phyloP scores from a whole-genome alignment of 2,329 filamentous ascomycete species.

The Phaeosphaeriaceae sp. region DNA sequence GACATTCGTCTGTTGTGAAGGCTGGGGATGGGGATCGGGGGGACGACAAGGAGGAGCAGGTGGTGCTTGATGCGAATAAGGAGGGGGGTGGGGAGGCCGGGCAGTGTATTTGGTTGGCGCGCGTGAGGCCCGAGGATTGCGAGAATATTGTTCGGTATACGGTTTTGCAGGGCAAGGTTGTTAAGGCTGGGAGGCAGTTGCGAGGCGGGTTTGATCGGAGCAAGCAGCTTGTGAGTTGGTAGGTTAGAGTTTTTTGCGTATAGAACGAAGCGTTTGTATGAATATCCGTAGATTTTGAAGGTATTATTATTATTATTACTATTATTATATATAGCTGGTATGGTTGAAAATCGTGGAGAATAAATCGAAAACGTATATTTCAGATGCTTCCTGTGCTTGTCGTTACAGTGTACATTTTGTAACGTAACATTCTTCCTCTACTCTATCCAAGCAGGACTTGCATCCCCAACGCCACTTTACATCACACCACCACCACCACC shows the following conservation, averaged over 20 bases:
- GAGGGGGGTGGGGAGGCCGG: constrained; percentile 60
- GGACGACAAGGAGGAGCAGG: constrained; percentile 46
- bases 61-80: constrained; percentile 39
- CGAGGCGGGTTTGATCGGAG: constrained; percentile 88
- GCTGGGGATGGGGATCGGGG: constrained; percentile 26
- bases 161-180: constrained; percentile 88
- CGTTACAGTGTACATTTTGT: too few species aligned
- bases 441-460: too few species aligned
- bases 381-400: too few species aligned
- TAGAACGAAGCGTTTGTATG: too few species aligned
- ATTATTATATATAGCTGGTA: too few species aligned
- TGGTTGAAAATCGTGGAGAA: too few species aligned
- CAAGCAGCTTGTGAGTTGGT: constrained; percentile 88
- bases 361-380: too few species aligned
- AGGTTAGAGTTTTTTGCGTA: constrained; percentile 11
- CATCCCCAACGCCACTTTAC: too few species aligned
- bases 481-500: not conserved
- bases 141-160: constrained; percentile 92
- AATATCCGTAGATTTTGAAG: too few species aligned
- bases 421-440: too few species aligned
- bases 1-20: constrained; percentile 54
- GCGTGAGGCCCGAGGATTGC: constrained; percentile 85
- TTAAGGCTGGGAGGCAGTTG: constrained; percentile 86
- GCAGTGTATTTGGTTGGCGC: constrained; percentile 92
- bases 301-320: too few species aligned